phyloP scores from a whole-genome alignment of 2,329 filamentous ascomycete species.

The Shiraia sp. region DNA sequence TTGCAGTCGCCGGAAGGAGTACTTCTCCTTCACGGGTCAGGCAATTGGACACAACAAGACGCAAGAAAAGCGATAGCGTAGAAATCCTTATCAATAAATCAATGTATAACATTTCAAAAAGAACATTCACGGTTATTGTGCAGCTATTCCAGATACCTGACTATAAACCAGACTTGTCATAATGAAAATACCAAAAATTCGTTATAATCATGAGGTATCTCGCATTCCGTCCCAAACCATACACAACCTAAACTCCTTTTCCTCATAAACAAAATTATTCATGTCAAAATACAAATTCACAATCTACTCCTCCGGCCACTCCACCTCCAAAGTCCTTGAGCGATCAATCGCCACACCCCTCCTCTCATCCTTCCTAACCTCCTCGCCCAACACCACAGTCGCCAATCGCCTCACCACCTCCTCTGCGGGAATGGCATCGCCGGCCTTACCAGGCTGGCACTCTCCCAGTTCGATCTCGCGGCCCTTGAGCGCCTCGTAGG shows the following conservation, averaged over 20 bases:
- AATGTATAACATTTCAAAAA: not conserved
- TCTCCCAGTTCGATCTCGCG: conserved; percentile 36
- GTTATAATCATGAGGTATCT: too few species aligned
- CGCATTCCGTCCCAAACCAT: too few species aligned
- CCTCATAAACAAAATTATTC: conserved; percentile 2
- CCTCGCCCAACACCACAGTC: conserved; percentile 39
- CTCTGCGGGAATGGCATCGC: conserved; percentile 25
- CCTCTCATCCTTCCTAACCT: conserved; percentile 40
- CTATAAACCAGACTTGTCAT: too few species aligned
- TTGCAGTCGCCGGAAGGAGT: too few species aligned
- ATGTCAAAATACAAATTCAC: too few species aligned
- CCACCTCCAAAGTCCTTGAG: conserved; percentile 17
- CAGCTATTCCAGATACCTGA: too few species aligned
- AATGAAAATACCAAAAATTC: too few species aligned
- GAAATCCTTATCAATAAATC: not conserved
- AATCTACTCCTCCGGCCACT: conserved; percentile 16
- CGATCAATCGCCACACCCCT: conserved; percentile 27
- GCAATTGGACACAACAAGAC: too few species aligned
- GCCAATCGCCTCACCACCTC: conserved; percentile 37
- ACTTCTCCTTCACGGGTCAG: too few species aligned
- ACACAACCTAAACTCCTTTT: not conserved
- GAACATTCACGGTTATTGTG: not conserved
- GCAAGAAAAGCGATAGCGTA: not conserved
- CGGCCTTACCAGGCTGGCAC: conserved; percentile 25
- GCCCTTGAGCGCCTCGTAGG: conserved; percentile 30